Base-by-base conservation (phyloP, 805 yeast genomes). In the Ogataea wickerhamii region DNA sequence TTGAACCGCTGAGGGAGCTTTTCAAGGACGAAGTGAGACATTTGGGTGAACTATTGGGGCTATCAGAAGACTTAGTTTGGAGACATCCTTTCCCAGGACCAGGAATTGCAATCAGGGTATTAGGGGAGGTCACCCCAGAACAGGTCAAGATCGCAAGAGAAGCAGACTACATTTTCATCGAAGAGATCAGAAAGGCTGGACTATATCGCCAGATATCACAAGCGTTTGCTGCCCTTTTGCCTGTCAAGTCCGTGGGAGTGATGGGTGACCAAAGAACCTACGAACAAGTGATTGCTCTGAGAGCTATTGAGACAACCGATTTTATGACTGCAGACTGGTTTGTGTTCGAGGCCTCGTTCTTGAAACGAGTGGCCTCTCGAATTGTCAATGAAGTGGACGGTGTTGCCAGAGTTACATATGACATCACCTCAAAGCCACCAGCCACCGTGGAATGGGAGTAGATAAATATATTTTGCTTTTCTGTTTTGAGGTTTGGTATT, bases 61-160 rank as follows among this genome's bases (percentile, higher is more conserved):
- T 93, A 55, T 94, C 97, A 24, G 93, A 87, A 60, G 98, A 93
- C 55, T 76, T 93, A 54, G 98, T 93, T 52, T 91, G 98, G 98
- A 87, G 99, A 76, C 99, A 93, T 64, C 99, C 99, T 41, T 93
- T 93, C 95, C 99, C 99, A 56, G 99, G 99, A 63, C 99, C 99
- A 64, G 99, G 99, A 73, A 85, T 93, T 61, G 99, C 97, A 53
- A 93, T 93, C 65, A 83, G 99, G 70, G 94, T 93, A 40, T 73
- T 93, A 34, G 99, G 99, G 54, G 98, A 91, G 71, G 98, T 93
- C 48, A 86, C 96, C 43, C 84, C 79, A 52, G 80, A 73, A 50
- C 98, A 93, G 71, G 93, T 93, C 41, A 91, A 80, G 60, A 93
- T 93, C 61, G 98, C 98, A 31, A 84, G 98, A 70, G 91, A 87